These are phyloP conservation scores for Leucoagaricus sp. DNA, from an alignment of 1,284 basidiomycete genomes.

Conservation along the genomic window DNA sequence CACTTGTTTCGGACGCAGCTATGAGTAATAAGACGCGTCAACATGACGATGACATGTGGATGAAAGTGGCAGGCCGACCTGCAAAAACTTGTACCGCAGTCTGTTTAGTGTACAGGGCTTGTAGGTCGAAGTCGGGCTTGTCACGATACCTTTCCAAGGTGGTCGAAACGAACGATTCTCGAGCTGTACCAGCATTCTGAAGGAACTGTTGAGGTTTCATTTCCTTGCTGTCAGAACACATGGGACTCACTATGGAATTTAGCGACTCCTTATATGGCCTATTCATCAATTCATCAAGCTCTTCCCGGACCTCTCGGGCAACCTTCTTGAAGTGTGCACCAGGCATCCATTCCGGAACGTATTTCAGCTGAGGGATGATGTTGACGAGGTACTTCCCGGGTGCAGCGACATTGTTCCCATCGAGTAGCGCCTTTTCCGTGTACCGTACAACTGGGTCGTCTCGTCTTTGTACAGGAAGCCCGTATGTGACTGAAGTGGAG, in stretches of 20 bases:
- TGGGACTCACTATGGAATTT: not conserved
- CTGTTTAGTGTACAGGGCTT: no score
- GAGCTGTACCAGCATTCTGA: no score
- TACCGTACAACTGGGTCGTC: conserved; percentile 1
- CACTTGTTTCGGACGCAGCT: conserved; percentile 8
- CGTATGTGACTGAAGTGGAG: conserved; percentile 1
- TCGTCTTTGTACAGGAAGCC: not conserved
- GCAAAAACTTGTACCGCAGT: not conserved
- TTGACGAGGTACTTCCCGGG: conserved; percentile 15
- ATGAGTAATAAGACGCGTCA: not conserved
- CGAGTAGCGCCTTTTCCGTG: not conserved
- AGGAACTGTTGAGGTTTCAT: no score
- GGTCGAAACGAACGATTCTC: no score
- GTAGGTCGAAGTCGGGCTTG: no score
- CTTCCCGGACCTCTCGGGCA: not conserved
- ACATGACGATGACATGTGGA: not conserved
- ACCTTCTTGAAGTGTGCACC: conserved; percentile 9
- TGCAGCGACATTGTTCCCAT: not conserved
- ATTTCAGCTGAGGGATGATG: conserved; percentile 8
- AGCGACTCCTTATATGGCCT: not conserved
- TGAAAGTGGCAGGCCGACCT: not conserved
- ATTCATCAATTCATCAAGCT: not conserved
- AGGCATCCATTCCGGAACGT: conserved; percentile 16
- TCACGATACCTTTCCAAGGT: no score
- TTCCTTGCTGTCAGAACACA: not conserved